Percentiles rank a stretch among this genome's conserved stretches.
Evolutionary conservation across 768 basidiomycete species (phyloP).

Genomic region (Kwoniella europaea): DNA sequence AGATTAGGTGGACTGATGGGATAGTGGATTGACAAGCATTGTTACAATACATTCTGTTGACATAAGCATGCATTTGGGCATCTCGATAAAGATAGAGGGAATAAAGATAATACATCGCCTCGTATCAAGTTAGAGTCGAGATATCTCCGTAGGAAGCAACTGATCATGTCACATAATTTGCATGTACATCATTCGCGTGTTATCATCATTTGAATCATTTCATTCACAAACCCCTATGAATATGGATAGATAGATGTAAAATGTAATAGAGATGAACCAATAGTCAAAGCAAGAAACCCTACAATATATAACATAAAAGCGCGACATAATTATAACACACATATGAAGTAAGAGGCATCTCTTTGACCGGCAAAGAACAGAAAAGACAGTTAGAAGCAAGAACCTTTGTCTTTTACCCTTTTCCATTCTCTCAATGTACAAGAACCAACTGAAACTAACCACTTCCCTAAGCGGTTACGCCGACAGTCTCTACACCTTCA

Average conservation of each 20-base stretch:
- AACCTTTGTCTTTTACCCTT: neutral
- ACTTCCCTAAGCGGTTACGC: slow-evolving; percentile 1
- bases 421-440: too few relatives aligned
- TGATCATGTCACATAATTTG: neutral
- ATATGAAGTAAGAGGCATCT: neutral
- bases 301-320: neutral
- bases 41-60: neutral
- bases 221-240: neutral
- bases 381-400: neutral
- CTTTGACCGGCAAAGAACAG: slow-evolving; percentile 8
- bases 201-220: neutral
- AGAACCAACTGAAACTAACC: too few relatives aligned
- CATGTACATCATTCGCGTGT: neutral
- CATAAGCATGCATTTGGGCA: slow-evolving; percentile 6
- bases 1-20: neutral
- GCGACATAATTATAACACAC: neutral
- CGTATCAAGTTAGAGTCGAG: too few relatives aligned
- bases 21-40: neutral
- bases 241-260: slow-evolving; percentile 3
- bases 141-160: neutral
- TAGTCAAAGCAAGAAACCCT: neutral
- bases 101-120: too few relatives aligned
- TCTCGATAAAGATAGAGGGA: neutral
- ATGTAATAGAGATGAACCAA: neutral
- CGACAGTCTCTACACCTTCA: neutral